Evolutionary conservation across 495 filamentous ascomycete genomes (phyloP), one percentile per base, ranked within the genome.

Genomic region (Ramalina intermedia): DNA sequence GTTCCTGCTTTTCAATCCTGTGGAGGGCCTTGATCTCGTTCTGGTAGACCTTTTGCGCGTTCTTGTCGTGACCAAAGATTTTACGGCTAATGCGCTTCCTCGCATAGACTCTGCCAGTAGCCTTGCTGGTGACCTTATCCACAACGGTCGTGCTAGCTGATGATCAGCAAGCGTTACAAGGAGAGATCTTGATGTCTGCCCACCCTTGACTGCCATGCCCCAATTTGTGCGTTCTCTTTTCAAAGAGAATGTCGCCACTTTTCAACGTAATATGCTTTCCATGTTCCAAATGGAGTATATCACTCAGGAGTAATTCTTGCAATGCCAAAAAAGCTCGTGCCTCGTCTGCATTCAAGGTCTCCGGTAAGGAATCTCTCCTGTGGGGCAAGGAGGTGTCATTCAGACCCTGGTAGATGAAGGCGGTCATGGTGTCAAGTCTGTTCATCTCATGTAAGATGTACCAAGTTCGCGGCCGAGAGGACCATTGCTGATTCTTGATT

Each of bases 361-460:
- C 20, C 8, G 46, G 46, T n/a, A 47, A 23, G 1, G 17, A 27
- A 20, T 26, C 26, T 13, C 44, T 21, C 16, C 33, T 41, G 23
- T 57, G 50, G 8, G 57, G 54, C 17, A 59, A 36, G 7, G 50
- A 50, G 13, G 49, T 47, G 47, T 59, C 57, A 13, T 37, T 48
- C 4, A 59, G 47, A 14, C 54, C 56, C 23, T 54, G 53, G 27
- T 33, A 33, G 36, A 56, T 40, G 43, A 59, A 56, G 21, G 45
- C 12, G 12, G 46, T n/a, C 41, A 56, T 54, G 14, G 39, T 35
- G 18, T 59, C 54, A 6, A 54, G 9, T 12, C 45, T 33, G 7
- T 44, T 43, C 6, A 57, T 57, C 43, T 50, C 45, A 13, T 39
- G 44, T 20, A 59, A 44, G 4, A 59, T 40, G 20, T 36, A 46